phyloP scores from a whole-genome alignment of 257 asterid genomes.

The Coffea canephora region DNA sequence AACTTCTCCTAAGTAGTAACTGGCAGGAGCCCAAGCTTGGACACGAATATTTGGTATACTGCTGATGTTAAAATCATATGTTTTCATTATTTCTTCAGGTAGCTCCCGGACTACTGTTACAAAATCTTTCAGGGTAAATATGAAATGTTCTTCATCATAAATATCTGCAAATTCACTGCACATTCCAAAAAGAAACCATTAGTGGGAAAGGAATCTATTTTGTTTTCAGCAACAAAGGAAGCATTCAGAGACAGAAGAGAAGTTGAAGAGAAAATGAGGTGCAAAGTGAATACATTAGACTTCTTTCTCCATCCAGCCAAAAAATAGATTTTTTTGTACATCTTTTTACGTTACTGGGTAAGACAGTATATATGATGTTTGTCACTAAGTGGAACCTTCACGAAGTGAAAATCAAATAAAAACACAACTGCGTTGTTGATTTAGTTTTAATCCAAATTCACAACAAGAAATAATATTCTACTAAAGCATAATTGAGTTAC shows the following conservation, averaged over 20 bases:
- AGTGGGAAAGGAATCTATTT: neutral
- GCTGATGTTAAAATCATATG: slow-evolving; percentile 60
- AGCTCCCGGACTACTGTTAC: slow-evolving; percentile 61
- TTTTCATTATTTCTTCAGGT: slow-evolving; percentile 63
- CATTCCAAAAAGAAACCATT: slow-evolving; percentile 17
- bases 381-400: neutral
- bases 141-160: slow-evolving; percentile 75
- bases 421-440: neutral
- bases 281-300: neutral
- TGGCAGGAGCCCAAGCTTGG: slow-evolving; percentile 78
- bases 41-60: slow-evolving; percentile 57
- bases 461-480: neutral
- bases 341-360: too few species aligned
- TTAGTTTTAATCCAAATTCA: neutral
- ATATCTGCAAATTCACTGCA: slow-evolving; percentile 76
- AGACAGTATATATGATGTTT: neutral
- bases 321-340: too few species aligned
- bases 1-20: slow-evolving; percentile 66
- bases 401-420: neutral
- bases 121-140: slow-evolving; percentile 55
- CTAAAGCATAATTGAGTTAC: slow-evolving; percentile 27
- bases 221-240: neutral
- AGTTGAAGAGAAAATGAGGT: neutral
- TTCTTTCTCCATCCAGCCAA: neutral
- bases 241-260: too few species aligned